Base-by-base conservation (phyloP, 2,329 filamentous ascomycete species). In the Pseudogymnoascus sp. region DNA sequence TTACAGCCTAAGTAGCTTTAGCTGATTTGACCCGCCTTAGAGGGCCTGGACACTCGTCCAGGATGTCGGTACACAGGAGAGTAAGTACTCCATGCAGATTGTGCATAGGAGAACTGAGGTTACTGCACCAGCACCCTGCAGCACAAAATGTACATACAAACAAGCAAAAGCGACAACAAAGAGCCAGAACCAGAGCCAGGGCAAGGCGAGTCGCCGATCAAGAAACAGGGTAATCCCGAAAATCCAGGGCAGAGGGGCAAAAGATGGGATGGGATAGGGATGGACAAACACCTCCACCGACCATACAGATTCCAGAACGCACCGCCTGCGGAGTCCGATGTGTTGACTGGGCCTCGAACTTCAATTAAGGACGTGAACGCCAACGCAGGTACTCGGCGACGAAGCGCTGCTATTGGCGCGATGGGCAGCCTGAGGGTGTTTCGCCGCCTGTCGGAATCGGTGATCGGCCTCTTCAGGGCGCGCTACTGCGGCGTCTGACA, bases 301-400 rank as follows among this genome's bases (percentile, higher is more conserved):
- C 41, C 41, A 48, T 13, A 48, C 41, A 48, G 3, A 48, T 21
- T 28, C 41, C 41, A 48, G 41, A 26, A 3, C 41, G 13, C 23
- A 48, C 3, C 41, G 41, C 39, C 39, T 26, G 41, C 21, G 21
- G 41, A 48, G 41, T 10, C 23, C 2, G 2, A 3, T 15, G 1
- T 19, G 21, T 28, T 48, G 41, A 48, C 41, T 48, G 41, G 41
- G 41, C 23, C 41, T 48, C 41, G 41, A 48, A 48, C 41, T 48
- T 48, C 41, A 48, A 48, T 48, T 48, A 48, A 28, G 41, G 41
- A 48, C 28, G 23, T 26, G 41, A 15, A 48, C 21, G 41, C 7
- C 41, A 26, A 18, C 9, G 7, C 21, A 48, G 13, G 41, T 48
- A 48, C n/a, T 15, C 41, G 41, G 21, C 41, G 41, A 15, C n/a